Conservation (phyloP, 2,329 filamentous ascomycete species). For the Colletotrichum nymphaeae region DNA sequence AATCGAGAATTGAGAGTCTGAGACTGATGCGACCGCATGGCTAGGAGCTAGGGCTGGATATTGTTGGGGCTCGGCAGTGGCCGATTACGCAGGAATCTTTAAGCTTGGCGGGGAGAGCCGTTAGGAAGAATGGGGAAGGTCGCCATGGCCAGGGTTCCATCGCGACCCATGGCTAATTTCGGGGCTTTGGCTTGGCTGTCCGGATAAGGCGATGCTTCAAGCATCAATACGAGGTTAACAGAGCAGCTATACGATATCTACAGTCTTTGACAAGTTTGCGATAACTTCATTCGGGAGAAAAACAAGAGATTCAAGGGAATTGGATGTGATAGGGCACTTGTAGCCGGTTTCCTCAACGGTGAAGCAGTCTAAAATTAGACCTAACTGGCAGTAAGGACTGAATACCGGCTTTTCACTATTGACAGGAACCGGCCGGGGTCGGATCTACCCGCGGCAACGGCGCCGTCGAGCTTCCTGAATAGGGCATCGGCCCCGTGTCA, state of each 20-base stretch:
- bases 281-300: no score
- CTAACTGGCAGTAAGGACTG: neutral
- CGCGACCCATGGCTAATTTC: constrained; percentile 27
- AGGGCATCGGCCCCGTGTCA: constrained; percentile 25
- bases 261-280: no score
- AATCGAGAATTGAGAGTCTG: no score
- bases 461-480: constrained; percentile 28
- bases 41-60: neutral
- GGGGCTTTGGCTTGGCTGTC: constrained; percentile 17
- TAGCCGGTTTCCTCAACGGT: no score
- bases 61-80: constrained; percentile 18
- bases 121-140: constrained; percentile 29
- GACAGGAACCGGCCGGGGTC: constrained; percentile 22
- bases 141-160: constrained; percentile 17
- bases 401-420: neutral
- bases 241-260: neutral
- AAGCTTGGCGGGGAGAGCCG: constrained; percentile 18
- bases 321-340: no score
- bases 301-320: no score
- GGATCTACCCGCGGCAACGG: constrained; percentile 23
- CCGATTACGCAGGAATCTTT: constrained; percentile 12
- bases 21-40: neutral
- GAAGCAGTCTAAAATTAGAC: neutral
- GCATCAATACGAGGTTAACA: neutral
- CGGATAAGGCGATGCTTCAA: neutral